These are phyloP conservation scores for Populus nigra DNA, from an alignment of 345 rosid genomes.

Conservation along the genomic window DNA sequence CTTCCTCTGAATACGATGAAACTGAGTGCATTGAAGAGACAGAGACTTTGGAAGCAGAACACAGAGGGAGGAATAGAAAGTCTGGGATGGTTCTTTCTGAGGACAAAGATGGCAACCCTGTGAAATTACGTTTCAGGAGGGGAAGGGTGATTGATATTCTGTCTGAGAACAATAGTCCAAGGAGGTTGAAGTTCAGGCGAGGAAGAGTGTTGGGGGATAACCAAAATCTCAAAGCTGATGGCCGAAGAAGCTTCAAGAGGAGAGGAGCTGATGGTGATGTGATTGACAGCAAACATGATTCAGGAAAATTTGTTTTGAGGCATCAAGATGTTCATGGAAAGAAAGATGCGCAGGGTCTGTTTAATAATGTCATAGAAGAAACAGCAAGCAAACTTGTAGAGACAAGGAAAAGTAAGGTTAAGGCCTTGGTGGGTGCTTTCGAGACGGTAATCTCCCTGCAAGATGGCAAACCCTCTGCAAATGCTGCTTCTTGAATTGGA, in stretches of 20 bases:
- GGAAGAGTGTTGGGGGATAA: slow-evolving; percentile 43
- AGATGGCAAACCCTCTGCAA: slow-evolving; percentile 43
- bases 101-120: slow-evolving; percentile 32
- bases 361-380: slow-evolving; percentile 86
- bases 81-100: slow-evolving; percentile 24
- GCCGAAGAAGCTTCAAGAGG: slow-evolving; percentile 43
- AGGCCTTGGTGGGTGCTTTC: slow-evolving; percentile 95
- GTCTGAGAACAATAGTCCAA: slow-evolving; percentile 48
- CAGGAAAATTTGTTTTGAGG: slow-evolving; percentile 57
- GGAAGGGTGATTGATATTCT: slow-evolving; percentile 56
- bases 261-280: slow-evolving; percentile 35
- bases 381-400: slow-evolving; percentile 83
- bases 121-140: slow-evolving; percentile 57
- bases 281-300: slow-evolving; percentile 20
- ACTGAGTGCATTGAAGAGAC: slow-evolving; percentile 21
- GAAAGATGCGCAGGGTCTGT: slow-evolving; percentile 56
- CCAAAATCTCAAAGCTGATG: slow-evolving; percentile 33
- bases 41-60: slow-evolving; percentile 24
- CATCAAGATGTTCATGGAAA: slow-evolving; percentile 62
- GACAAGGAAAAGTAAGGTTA: slow-evolving; percentile 86
- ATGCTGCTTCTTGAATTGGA: slow-evolving; percentile 12
- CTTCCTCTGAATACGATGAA: slow-evolving; percentile 39
- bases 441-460: slow-evolving; percentile 91
- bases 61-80: slow-evolving; percentile 22
- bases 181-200: slow-evolving; percentile 65